Percentiles rank a stretch among this genome's conserved stretches.
Conservation (phyloP, 2,329 filamentous ascomycete species). For the Arthroderma sp. region DNA sequence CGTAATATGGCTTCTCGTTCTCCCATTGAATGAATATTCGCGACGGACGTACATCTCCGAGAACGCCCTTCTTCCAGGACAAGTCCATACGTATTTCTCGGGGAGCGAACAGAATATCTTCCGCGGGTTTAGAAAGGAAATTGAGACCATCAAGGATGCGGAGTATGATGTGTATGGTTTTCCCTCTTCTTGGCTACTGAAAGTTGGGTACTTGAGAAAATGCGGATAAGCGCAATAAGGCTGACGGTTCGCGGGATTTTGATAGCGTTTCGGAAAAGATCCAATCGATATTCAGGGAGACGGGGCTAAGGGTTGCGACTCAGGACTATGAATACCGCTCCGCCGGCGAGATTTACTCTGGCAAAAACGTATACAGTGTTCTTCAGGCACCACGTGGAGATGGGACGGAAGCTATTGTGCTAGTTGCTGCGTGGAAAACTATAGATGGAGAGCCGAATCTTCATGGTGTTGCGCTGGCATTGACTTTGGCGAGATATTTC, state of each 20-base stretch:
- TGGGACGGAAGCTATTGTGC: conserved; percentile 89
- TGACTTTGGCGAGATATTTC: conserved; percentile 87
- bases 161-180: conserved; percentile 22
- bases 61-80: conserved; percentile 86
- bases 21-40: conserved; percentile 84
- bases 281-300: conserved; percentile 59
- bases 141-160: conserved; percentile 41
- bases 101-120: conserved; percentile 94
- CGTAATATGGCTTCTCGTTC: conserved; percentile 74
- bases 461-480: conserved; percentile 71
- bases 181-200: background rate
- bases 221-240: too few species aligned
- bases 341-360: conserved; percentile 57
- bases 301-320: conserved; percentile 73
- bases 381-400: conserved; percentile 88
- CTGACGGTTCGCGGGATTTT: background rate
- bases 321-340: conserved; percentile 81
- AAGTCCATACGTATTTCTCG: conserved; percentile 95
- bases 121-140: conserved; percentile 74
- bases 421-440: conserved; percentile 81
- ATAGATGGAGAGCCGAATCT: conserved; percentile 65
- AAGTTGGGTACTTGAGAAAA: too few species aligned
- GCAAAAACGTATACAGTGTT: conserved; percentile 88
- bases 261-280: conserved; percentile 52
- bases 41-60: conserved; percentile 92